These are phyloP conservation scores for Nemania diffusa DNA, from an alignment of 2,329 filamentous ascomycete species.

Conservation along the genomic window DNA sequence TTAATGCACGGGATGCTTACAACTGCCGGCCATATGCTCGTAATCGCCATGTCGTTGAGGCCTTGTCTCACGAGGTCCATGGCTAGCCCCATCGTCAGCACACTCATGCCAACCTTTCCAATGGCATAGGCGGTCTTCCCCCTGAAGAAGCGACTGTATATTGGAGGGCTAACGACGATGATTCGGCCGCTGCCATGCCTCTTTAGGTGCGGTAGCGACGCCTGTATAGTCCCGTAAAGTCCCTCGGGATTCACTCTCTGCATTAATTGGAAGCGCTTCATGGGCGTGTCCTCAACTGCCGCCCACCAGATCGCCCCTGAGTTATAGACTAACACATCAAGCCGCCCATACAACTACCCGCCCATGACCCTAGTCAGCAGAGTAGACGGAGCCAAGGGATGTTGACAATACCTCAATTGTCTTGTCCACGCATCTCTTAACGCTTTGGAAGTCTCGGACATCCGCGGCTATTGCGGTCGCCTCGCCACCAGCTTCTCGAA, in stretches of 20 bases:
- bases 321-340: conserved; percentile 85
- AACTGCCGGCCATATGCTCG: conserved; percentile 82
- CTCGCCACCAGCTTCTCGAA: conserved; percentile 69
- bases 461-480: conserved; percentile 77
- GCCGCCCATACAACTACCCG: conserved; percentile 63
- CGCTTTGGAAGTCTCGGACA: conserved; percentile 70
- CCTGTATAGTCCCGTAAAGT: conserved; percentile 77
- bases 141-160: conserved; percentile 85
- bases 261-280: conserved; percentile 82
- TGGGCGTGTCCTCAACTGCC: conserved; percentile 75
- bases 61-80: conserved; percentile 81
- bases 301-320: conserved; percentile 89
- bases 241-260: conserved; percentile 80
- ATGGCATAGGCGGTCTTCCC: conserved; percentile 87
- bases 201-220: conserved; percentile 73
- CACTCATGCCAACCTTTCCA: conserved; percentile 83
- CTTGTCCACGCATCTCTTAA: conserved; percentile 67
- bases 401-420: conserved; percentile 59
- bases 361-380: conserved; percentile 12
- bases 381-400: background rate
- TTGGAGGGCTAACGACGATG: conserved; percentile 83
- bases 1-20: conserved; percentile 57
- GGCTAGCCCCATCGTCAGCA: conserved; percentile 81
- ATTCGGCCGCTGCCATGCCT: conserved; percentile 69
- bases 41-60: conserved; percentile 75